A percentile compares a stretch with the other conserved stretches of the same genome.
These are phyloP conservation scores for Hypericum perforatum DNA, from an alignment of 345 rosid genomes.

Conservation along the genomic window DNA sequence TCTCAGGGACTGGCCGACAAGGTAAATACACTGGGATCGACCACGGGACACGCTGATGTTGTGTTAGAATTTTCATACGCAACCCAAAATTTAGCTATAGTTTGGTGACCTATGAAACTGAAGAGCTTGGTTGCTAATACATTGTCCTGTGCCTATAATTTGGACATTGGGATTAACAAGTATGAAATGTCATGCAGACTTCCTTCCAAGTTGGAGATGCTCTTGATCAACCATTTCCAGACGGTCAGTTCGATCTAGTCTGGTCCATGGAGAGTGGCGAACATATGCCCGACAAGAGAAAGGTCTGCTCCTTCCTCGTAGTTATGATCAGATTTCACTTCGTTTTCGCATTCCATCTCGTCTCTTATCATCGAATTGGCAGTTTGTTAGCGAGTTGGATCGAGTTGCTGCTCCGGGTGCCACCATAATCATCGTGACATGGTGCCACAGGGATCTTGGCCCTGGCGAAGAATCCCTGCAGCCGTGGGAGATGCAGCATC, in stretches of 20 bases:
- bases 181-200: constrained; percentile 29
- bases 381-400: constrained; percentile 70
- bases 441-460: constrained; percentile 83
- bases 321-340: too few species aligned
- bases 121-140: too few species aligned
- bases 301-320: constrained; percentile 29
- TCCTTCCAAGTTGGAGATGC: constrained; percentile 89
- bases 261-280: constrained; percentile 99
- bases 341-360: too few species aligned
- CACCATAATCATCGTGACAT: constrained; percentile 69
- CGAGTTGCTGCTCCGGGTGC: constrained; percentile 87
- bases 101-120: too few species aligned
- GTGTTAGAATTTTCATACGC: too few species aligned
- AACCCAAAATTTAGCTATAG: too few species aligned
- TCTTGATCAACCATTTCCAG: constrained; percentile 80
- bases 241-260: constrained; percentile 63
- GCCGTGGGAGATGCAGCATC: constrained; percentile 57
- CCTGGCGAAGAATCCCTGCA: constrained; percentile 52
- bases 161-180: neutral
- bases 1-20: constrained; percentile 50
- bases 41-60: too few species aligned
- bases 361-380: constrained; percentile 11
- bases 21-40: constrained; percentile 16
- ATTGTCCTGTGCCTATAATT: neutral
- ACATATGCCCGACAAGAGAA: constrained; percentile 80